A percentile compares a stretch with the other conserved stretches of the same genome.
These are phyloP conservation scores for Macadamia tetraphylla DNA, from an alignment of 164 flowering plant species.

Conservation along the genomic window DNA sequence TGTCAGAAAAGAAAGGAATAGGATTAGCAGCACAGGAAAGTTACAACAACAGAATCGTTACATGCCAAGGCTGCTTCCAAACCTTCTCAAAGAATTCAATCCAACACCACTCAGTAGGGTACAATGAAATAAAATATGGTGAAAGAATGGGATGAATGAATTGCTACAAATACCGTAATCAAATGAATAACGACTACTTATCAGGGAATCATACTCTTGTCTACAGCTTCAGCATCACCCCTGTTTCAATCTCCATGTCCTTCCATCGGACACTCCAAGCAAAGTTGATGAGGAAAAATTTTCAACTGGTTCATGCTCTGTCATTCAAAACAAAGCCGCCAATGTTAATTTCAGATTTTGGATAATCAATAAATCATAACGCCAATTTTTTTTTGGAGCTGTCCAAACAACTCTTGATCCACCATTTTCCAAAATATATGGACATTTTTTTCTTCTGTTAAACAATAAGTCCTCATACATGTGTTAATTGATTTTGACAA, in stretches of 20 bases:
- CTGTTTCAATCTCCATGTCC: not conserved
- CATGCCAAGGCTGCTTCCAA: not conserved
- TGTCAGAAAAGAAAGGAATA: not conserved
- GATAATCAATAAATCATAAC: too few relatives aligned
- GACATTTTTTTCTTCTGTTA: too few relatives aligned
- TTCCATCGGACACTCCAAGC: not conserved
- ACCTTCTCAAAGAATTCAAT: not conserved
- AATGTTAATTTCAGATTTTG: not conserved
- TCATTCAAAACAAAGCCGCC: not conserved
- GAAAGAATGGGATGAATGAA: constrained; percentile 1
- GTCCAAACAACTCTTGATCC: not conserved
- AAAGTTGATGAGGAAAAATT: not conserved
- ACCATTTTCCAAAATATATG: not conserved
- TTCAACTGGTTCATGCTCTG: not conserved
- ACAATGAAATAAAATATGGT: not conserved
- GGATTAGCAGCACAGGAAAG: not conserved
- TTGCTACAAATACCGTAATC: not conserved
- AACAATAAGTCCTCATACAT: too few relatives aligned
- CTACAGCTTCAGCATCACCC: not conserved
- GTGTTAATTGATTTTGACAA: too few relatives aligned
- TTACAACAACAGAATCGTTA: not conserved
- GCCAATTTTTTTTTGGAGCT: too few relatives aligned
- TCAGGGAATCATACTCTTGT: not conserved
- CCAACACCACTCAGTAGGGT: not conserved
- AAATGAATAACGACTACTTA: not conserved